Base-by-base conservation (phyloP, 1,284 basidiomycete species). In the Ganoderma leucocontextum region DNA sequence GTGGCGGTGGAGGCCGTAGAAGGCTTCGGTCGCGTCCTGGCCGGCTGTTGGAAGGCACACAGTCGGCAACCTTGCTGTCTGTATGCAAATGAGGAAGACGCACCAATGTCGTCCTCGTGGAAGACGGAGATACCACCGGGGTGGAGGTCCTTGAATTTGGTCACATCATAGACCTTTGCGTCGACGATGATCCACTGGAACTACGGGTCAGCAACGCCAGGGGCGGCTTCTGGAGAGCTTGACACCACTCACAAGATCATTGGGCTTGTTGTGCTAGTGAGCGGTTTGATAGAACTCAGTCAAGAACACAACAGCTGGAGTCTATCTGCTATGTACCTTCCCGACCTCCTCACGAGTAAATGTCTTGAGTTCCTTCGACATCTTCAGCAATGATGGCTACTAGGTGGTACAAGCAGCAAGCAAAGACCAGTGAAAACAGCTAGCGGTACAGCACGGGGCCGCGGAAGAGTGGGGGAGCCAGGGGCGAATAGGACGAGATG, bases 81-180 rank as follows among this genome's bases (percentile, higher is more conserved):
- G 22, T 19, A 17, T 33, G 10, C 2, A 7, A 17, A 55, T 38
- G 47, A 33, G 13, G 8, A 13, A 15, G 86, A 75, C 77, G 55
- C 62, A 80, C 80, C 91, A 61, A 95, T 87, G 72, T 94, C 91
- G 39, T 85, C 82, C 71, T 93, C 91, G 22, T 91, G 78, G 29
- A 97, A 84, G 13, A 95, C 94, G 12, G 88, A 87, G 0, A 86
- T 77, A n/a, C 95, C 95, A 60, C 95, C 95, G 0, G 95, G 95
- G 77, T 97, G 95, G 74, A 96, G 84, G 60, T 82, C 84, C 66
- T 86, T 88, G 79, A 97, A 97, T 74, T 89, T 91, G 67, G 89
- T 88, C 36, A 96, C 82, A 79, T 95, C 90, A 78, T 91, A 96
- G 38, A 96, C 94, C 76, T 91, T 92, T 52, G 89, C 85, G 77